A percentile compares a stretch with the other conserved stretches of the same genome.
Evolutionary conservation across 2,329 filamentous ascomycete genomes (phyloP).

Genomic region (Calonectria fujianensis): DNA sequence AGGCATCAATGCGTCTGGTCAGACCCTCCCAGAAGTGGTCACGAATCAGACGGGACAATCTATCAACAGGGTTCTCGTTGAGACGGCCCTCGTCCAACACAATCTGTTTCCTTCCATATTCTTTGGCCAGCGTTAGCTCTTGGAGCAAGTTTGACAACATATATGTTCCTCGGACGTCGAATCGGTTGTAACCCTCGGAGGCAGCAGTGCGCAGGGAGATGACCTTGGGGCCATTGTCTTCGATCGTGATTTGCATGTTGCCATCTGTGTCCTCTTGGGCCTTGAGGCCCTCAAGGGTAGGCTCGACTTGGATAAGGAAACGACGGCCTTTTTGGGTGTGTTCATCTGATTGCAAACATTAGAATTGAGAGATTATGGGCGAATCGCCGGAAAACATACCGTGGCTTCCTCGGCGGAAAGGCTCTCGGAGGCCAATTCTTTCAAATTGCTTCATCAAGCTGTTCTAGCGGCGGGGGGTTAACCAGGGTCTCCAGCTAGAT

Average conservation of each 20-base stretch:
- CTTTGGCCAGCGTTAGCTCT: constrained; percentile 93
- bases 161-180: constrained; percentile 96
- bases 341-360: constrained; percentile 76
- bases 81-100: constrained; percentile 92
- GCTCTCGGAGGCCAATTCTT: constrained; percentile 70
- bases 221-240: constrained; percentile 94
- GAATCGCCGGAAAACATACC: constrained; percentile 62
- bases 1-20: constrained; percentile 92
- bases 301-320: constrained; percentile 91
- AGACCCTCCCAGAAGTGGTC: constrained; percentile 95
- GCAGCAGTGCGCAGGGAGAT: constrained; percentile 89
- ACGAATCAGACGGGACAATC: constrained; percentile 89
- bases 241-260: constrained; percentile 98
- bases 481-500: constrained; percentile 37
- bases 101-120: constrained; percentile 91
- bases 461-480: constrained; percentile 66
- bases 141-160: constrained; percentile 98
- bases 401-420: constrained; percentile 76
- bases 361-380: neutral
- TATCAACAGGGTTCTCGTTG: constrained; percentile 95
- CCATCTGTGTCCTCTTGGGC: constrained; percentile 93
- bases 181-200: constrained; percentile 89
- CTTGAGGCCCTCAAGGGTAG: constrained; percentile 85
- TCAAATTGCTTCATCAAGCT: constrained; percentile 72
- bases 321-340: constrained; percentile 79